Conservation (phyloP, 495 filamentous ascomycete species). For the Hypoxylon subgilvum region DNA sequence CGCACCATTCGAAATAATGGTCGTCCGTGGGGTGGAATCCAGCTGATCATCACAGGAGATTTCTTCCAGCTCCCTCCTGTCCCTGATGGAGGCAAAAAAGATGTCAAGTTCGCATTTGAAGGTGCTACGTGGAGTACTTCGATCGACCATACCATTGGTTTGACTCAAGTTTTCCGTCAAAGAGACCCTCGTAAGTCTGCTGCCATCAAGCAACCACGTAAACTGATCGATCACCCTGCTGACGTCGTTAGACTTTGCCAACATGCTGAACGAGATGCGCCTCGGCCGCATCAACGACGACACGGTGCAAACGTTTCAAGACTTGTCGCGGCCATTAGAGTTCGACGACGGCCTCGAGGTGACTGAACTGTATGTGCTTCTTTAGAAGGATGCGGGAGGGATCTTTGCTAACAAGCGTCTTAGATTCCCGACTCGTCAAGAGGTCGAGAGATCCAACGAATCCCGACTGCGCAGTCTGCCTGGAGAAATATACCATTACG, state of each 20-base stretch:
- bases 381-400: background rate
- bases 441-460: constrained; percentile 87
- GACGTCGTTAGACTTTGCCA: constrained; percentile 70
- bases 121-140: constrained; percentile 88
- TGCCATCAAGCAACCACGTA: background rate
- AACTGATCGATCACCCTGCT: constrained; percentile 14
- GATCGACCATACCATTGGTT: constrained; percentile 92
- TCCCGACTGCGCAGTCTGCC: constrained; percentile 71
- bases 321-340: constrained; percentile 69
- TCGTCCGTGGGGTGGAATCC: constrained; percentile 92
- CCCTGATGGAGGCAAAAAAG: constrained; percentile 66
- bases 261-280: constrained; percentile 97
- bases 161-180: constrained; percentile 96
- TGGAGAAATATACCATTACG: constrained; percentile 71
- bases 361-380: constrained; percentile 75
- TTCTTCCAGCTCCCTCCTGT: constrained; percentile 98
- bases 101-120: constrained; percentile 88
- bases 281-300: constrained; percentile 74
- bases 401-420: constrained; percentile 34
- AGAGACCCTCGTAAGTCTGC: constrained; percentile 73
- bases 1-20: constrained; percentile 81
- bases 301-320: constrained; percentile 74
- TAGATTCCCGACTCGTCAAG: constrained; percentile 86
- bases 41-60: constrained; percentile 93
- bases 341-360: constrained; percentile 82